Percentiles rank a stretch among this genome's conserved stretches.
Evolutionary conservation across 106 monocot species (phyloP).

Genomic region (Chionographis japonica): DNA sequence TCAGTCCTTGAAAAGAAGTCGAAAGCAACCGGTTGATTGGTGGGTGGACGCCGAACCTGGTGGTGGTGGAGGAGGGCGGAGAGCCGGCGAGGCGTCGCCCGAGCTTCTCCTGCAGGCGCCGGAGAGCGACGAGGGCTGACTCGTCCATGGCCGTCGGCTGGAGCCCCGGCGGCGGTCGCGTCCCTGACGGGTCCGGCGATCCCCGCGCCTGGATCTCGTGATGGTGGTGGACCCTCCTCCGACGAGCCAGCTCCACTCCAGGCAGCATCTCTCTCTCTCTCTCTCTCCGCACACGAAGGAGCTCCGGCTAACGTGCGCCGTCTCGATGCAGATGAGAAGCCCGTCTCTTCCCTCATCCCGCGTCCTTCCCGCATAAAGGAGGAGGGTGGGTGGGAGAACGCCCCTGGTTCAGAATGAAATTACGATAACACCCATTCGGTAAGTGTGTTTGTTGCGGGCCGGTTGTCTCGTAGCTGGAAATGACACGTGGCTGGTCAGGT

Average conservation of each 20-base stretch:
- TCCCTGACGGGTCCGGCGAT: neutral
- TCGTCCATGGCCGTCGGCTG: slow-evolving; percentile 22
- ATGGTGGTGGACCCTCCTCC: slow-evolving; percentile 46
- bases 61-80: neutral
- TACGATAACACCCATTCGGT: too few species aligned
- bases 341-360: too few species aligned
- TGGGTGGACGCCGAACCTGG: neutral
- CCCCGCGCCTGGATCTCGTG: neutral
- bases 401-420: too few species aligned
- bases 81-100: slow-evolving; percentile 15
- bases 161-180: neutral
- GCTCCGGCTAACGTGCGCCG: too few species aligned
- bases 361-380: too few species aligned
- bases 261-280: slow-evolving; percentile 43
- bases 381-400: too few species aligned
- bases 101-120: slow-evolving; percentile 49
- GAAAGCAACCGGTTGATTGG: slow-evolving; percentile 10
- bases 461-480: too few species aligned
- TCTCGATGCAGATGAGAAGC: too few species aligned
- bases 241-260: slow-evolving; percentile 61
- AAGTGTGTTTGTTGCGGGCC: too few species aligned
- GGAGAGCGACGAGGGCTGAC: slow-evolving; percentile 40
- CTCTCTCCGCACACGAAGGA: neutral
- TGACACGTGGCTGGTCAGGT: too few species aligned
- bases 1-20: neutral